phyloP scores from a whole-genome alignment of 192 early-diverging fungal genomes.

The Gigaspora rosea region DNA sequence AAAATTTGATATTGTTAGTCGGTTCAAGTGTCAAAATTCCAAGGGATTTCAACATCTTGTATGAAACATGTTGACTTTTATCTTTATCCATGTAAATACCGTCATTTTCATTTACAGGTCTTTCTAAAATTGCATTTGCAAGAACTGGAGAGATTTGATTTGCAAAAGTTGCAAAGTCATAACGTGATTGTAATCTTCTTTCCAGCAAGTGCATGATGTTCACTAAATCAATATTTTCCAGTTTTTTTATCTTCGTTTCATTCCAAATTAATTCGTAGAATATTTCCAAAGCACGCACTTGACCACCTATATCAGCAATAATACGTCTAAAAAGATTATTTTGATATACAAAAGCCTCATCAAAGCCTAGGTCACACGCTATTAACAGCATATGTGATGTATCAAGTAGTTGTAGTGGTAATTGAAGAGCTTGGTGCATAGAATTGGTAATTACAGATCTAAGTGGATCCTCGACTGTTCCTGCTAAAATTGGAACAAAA shows the following conservation, averaged over 20 bases:
- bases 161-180: neutral
- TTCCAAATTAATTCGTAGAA: constrained; percentile 14
- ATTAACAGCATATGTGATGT: neutral
- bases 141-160: neutral
- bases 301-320: constrained; percentile 5
- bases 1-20: no score
- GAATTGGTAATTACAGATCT: constrained; percentile 8
- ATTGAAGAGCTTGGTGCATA: neutral
- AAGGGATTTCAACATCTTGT: neutral
- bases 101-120: neutral
- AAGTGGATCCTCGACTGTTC: neutral
- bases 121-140: constrained; percentile 26
- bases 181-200: neutral
- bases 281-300: neutral
- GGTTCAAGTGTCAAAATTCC: constrained; percentile 1
- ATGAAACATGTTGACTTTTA: neutral
- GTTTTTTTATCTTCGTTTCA: neutral
- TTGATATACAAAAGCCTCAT: neutral
- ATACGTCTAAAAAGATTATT: neutral
- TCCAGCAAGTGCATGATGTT: neutral
- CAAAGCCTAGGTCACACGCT: neutral
- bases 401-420: neutral
- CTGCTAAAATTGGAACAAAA: constrained; percentile 23
- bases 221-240: neutral
- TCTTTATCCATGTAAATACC: neutral